Base-by-base conservation (phyloP, 306 rosid species). In the Erythrophleum fordii region DNA sequence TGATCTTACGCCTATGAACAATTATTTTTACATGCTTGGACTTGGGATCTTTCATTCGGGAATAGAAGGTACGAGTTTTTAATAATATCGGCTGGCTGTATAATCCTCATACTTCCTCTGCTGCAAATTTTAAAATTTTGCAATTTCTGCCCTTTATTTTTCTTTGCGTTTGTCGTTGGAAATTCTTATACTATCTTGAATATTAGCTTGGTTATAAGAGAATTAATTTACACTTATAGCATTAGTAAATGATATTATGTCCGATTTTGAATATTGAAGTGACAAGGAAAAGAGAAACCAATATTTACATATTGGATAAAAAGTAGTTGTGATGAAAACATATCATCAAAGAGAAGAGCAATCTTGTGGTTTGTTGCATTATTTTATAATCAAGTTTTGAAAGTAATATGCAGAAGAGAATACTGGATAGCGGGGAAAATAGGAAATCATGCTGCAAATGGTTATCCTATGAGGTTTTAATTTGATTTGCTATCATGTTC, bases 1-100 rank as follows among this genome's bases (percentile, higher is more conserved):
- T 78, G 99, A 96, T 85, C 97, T 96, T 70, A 93, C 97, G 49
- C 94, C 97, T 7, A 31, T 90, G 26, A 96, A 96, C 85, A 90
- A 90, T 77, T 96, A 96, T 66, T 90, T 96, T 68, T 93, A 89
- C 86, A 83, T 88, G 77, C 60, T 93, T 68, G 99, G 99, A 31
- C 76, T 93, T 34, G 98, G 99, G 65, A 67, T 92, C 77, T 96
- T 86, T 80, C 99, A 96, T 84, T 96, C 99, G 0, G 98, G 98
- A n/a, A 92, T 96, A 29, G 92, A 96, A 89, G 99, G 99, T 93
- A 85, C 58, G 82, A 18, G 25, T 45, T 6, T 67, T 46, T 39
- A 12, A 41, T 49, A 34, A 48, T 60, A 42, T 39, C 16, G 8
- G 23, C 46, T 9, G 62, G 69, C 29, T 23, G 2, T 80, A 10